These are phyloP conservation scores for Pseudogymnoascus sp. DNA, from an alignment of 2,329 filamentous ascomycete genomes.

Conservation along the genomic window DNA sequence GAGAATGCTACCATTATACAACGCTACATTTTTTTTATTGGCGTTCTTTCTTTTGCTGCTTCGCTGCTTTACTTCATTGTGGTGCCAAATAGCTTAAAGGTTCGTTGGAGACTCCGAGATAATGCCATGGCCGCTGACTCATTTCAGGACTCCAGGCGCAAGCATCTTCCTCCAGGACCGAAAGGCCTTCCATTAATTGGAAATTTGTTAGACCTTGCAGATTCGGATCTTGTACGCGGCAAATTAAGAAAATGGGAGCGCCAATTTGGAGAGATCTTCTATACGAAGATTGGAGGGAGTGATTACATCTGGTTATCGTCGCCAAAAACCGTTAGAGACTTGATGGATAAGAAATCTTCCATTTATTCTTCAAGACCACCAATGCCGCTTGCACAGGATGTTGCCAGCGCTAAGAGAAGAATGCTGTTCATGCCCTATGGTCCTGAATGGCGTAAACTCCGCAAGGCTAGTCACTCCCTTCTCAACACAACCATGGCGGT, in stretches of 20 bases:
- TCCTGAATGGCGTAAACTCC: slow-evolving; percentile 21
- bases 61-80: too few species aligned
- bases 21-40: too few species aligned
- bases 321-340: slow-evolving; percentile 18
- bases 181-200: slow-evolving; percentile 32
- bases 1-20: too few species aligned
- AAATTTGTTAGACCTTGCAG: slow-evolving; percentile 30
- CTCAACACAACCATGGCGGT: slow-evolving; percentile 21
- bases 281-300: slow-evolving; percentile 30
- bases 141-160: slow-evolving; percentile 18
- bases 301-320: slow-evolving; percentile 33
- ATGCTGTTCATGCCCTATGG: slow-evolving; percentile 25
- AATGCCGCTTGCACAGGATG: slow-evolving; percentile 29
- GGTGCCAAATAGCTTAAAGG: too few species aligned
- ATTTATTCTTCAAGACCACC: slow-evolving; percentile 32
- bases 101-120: too few species aligned
- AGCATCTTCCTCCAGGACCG: slow-evolving; percentile 31
- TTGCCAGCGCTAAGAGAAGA: slow-evolving; percentile 20
- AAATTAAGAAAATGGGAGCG: slow-evolving; percentile 29
- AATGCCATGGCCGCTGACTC: neutral
- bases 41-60: too few species aligned
- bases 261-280: slow-evolving; percentile 31
- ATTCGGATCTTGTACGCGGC: slow-evolving; percentile 24
- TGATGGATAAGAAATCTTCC: slow-evolving; percentile 20
- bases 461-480: slow-evolving; percentile 22